Evolutionary conservation across 2,329 filamentous ascomycete genomes (phyloP), one percentile per base, ranked within the genome.

Genomic region (Zasmidium angulare): DNA sequence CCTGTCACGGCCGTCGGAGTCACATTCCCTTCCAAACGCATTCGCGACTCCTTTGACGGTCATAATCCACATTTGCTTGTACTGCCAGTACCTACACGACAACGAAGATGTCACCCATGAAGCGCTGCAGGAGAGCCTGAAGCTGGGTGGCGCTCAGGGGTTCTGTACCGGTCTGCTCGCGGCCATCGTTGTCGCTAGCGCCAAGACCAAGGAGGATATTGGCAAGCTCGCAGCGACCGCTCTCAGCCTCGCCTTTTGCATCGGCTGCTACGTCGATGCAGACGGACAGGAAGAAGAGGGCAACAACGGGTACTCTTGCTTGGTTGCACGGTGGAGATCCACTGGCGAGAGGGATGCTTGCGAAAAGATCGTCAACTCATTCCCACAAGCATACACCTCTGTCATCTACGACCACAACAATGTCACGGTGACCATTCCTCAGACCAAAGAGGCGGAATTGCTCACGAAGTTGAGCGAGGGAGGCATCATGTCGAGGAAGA

Each of bases 181-280:
- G 24, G 60, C 60, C 9, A 29, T 56, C 10, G 60, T 53, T 19
- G 47, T 62, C 14, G 60, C 60, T n/a, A 40, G 48, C 21, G 90
- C 46, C 86, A 90, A 70, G 88, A 46, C 62, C n/a, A 90, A 96
- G 67, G 90, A 96, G 20, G 60, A 59, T n/a, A 47, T 62, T 36
- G 56, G 47, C 43, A 17, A 24, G 10, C 51, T n/a, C 22, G 52
- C 52, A 21, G 56, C 56, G 76, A 84, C 93, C 64, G 91, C 91
- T 53, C 83, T 84, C 3, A 90, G 87, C 69, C 81, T 98, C 50
- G 92, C 90, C 0, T 84, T 82, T 10, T 83, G 93, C 50, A 82
- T 98, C 26, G 87, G 90, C 21, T 86, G 90, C 61, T 88, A 92
- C 64, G 81, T 99, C 9, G 82, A 62, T 22, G 22, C 29, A 12